phyloP scores from a whole-genome alignment of 1,284 basidiomycete species.

The Phellinidium pouzarii region DNA sequence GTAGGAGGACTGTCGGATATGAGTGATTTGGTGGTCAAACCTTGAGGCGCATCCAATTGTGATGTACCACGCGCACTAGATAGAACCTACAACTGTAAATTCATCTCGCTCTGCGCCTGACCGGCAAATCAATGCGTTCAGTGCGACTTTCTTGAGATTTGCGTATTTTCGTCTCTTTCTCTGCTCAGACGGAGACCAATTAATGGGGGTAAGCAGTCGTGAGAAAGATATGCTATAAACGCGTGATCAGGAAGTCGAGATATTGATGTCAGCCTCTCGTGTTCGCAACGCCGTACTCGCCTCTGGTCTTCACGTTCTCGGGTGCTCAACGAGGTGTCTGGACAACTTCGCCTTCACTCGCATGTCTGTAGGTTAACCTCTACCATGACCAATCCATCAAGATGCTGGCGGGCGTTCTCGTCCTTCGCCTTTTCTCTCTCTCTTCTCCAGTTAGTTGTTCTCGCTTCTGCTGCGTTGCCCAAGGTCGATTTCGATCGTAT shows the following conservation, averaged over 20 bases:
- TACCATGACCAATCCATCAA: slow-evolving; percentile 18
- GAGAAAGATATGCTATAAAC: slow-evolving; percentile 8
- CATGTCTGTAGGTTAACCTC: slow-evolving; percentile 17
- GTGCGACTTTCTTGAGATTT: too few species aligned
- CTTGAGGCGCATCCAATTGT: slow-evolving; percentile 25
- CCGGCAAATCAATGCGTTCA: too few species aligned
- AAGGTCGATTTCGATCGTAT: slow-evolving; percentile 86
- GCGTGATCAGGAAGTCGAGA: not conserved
- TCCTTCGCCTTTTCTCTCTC: slow-evolving; percentile 18
- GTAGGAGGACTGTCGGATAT: slow-evolving; percentile 43
- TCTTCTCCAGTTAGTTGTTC: slow-evolving; percentile 27
- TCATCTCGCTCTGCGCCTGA: too few species aligned
- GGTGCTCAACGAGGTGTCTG: slow-evolving; percentile 7
- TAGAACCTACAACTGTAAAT: too few species aligned
- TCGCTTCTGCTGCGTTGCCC: slow-evolving; percentile 57
- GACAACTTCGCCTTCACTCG: slow-evolving; percentile 14
- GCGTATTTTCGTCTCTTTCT: too few species aligned
- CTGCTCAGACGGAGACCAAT: too few species aligned
- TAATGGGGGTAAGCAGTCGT: not conserved
- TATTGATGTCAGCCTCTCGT: not conserved
- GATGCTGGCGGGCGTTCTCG: slow-evolving; percentile 19
- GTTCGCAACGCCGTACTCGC: not conserved
- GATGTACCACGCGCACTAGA: slow-evolving; percentile 5
- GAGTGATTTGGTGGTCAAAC: slow-evolving; percentile 40
- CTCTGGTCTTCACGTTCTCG: slow-evolving; percentile 6